A percentile compares a stretch with the other conserved stretches of the same genome.
Conservation (phyloP, 768 basidiomycete species). For the Fistulinella prunicolor region DNA sequence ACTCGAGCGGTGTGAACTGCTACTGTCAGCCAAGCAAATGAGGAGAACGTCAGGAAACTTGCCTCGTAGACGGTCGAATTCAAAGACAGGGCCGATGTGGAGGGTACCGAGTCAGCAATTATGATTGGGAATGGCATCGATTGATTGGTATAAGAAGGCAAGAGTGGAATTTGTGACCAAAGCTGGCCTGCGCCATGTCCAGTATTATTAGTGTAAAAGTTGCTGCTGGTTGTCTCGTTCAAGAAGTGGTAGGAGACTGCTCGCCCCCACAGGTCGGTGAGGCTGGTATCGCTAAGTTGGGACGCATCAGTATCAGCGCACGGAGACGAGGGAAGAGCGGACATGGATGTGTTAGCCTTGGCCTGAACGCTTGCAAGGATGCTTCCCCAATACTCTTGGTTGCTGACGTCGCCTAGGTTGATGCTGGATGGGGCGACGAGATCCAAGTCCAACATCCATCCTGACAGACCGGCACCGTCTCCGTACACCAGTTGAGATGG, state of each 20-base stretch:
- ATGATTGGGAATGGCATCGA: slow-evolving; percentile 67
- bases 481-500: slow-evolving; percentile 60
- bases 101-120: slow-evolving; percentile 52
- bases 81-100: slow-evolving; percentile 36
- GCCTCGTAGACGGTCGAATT: slow-evolving; percentile 60
- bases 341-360: slow-evolving; percentile 55
- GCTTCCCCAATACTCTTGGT: slow-evolving; percentile 53
- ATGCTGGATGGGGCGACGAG: slow-evolving; percentile 54
- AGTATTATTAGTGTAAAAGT: slow-evolving; percentile 58
- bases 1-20: slow-evolving; percentile 61
- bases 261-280: slow-evolving; percentile 62
- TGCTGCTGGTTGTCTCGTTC: slow-evolving; percentile 54
- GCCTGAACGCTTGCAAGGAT: slow-evolving; percentile 53
- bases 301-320: not conserved
- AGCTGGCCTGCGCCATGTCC: slow-evolving; percentile 72
- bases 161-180: slow-evolving; percentile 55
- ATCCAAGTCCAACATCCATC: slow-evolving; percentile 58
- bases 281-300: slow-evolving; percentile 51
- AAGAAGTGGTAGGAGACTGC: slow-evolving; percentile 73
- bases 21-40: slow-evolving; percentile 3
- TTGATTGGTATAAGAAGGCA: slow-evolving; percentile 49
- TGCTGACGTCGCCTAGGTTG: slow-evolving; percentile 42
- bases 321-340: slow-evolving; percentile 20
- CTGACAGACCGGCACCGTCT: slow-evolving; percentile 40
- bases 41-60: slow-evolving; percentile 13